A percentile compares a stretch with the other conserved stretches of the same genome.
Evolutionary conservation across 2,329 filamentous ascomycete genomes (phyloP).

Genomic region (Leptographium flavum): DNA sequence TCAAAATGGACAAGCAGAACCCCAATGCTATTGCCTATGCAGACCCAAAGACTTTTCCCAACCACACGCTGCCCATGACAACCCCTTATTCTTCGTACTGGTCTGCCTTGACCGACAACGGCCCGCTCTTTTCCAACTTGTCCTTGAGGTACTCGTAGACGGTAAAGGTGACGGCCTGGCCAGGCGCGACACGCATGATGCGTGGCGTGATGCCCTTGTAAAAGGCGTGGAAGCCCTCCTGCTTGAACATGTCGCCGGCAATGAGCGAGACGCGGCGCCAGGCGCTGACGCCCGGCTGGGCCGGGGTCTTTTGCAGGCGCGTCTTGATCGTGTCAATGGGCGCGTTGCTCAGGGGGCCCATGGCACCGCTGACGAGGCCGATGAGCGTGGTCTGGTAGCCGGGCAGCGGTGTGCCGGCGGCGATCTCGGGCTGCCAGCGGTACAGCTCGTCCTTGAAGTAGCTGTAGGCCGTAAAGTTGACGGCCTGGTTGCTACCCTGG

Average conservation of each 20-base stretch:
- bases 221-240: slow-evolving; percentile 66
- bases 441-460: slow-evolving; percentile 77
- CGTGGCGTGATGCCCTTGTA: slow-evolving; percentile 98
- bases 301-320: slow-evolving; percentile 77
- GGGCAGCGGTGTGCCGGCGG: slow-evolving; percentile 48
- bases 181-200: slow-evolving; percentile 93
- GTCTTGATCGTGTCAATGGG: slow-evolving; percentile 99
- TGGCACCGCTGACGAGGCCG: slow-evolving; percentile 80
- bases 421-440: slow-evolving; percentile 55
- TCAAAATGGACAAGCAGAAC: no score
- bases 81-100: slow-evolving; percentile 54
- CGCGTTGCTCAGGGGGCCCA: slow-evolving; percentile 91
- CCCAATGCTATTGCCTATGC: no score
- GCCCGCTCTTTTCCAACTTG: slow-evolving; percentile 52
- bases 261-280: slow-evolving; percentile 66
- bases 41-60: no score
- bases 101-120: slow-evolving; percentile 42
- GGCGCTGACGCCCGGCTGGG: slow-evolving; percentile 67
- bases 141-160: slow-evolving; percentile 69
- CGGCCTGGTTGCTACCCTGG: slow-evolving; percentile 93
- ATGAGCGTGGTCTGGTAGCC: slow-evolving; percentile 85
- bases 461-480: slow-evolving; percentile 96
- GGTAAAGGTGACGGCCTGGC: slow-evolving; percentile 67
- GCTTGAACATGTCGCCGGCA: slow-evolving; percentile 66
- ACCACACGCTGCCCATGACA: no score